Percentiles rank a stretch among this genome's conserved stretches.
These are phyloP conservation scores for Protomyces pachydermus DNA, from an alignment of 1,139 yeast genomes.

Conservation along the genomic window DNA sequence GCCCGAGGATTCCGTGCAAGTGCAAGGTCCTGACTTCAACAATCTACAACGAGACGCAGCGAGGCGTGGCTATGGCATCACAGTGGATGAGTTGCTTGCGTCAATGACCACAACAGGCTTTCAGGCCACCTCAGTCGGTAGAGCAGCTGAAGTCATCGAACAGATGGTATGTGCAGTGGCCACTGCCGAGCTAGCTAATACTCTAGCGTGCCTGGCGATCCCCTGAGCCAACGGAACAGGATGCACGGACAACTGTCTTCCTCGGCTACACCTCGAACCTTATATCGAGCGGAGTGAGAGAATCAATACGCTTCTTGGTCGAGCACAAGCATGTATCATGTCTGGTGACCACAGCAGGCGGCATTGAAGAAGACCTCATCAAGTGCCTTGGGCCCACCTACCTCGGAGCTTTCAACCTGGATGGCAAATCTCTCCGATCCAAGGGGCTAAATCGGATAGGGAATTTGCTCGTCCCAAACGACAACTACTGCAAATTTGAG, in stretches of 20 bases:
- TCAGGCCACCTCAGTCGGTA: constrained; percentile 81
- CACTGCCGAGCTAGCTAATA: background rate
- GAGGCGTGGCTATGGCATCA: constrained; percentile 63
- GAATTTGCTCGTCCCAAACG: constrained; percentile 91
- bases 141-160: constrained; percentile 85
- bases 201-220: constrained; percentile 46
- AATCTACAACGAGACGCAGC: constrained; percentile 44
- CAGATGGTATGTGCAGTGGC: constrained; percentile 50
- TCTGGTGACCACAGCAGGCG: constrained; percentile 94
- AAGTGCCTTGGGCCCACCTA: constrained; percentile 94
- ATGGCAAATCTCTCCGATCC: constrained; percentile 77
- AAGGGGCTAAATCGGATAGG: constrained; percentile 98
- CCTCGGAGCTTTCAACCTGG: constrained; percentile 79
- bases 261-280: constrained; percentile 96
- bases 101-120: constrained; percentile 97
- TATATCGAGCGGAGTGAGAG: constrained; percentile 90
- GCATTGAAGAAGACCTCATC: constrained; percentile 93
- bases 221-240: constrained; percentile 43
- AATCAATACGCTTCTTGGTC: constrained; percentile 78
- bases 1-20: constrained; percentile 69
- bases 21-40: constrained; percentile 83
- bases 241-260: constrained; percentile 80
- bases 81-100: constrained; percentile 53
- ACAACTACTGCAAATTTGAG: constrained; percentile 92
- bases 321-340: constrained; percentile 94